Conservation (phyloP, 2,329 filamentous ascomycete genomes). For the Alternaria burnsii region DNA sequence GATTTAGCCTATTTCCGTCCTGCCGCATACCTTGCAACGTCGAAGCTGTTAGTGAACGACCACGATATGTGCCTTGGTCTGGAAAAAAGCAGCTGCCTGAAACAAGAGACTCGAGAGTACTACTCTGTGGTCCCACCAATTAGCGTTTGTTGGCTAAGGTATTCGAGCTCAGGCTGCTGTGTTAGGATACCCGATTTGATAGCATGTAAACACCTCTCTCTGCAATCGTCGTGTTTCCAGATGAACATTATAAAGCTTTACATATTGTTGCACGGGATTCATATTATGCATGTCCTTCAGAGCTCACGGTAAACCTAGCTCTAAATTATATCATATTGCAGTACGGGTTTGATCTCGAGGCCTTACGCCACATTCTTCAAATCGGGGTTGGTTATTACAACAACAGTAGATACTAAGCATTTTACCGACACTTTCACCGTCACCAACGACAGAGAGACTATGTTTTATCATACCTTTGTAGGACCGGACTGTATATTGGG, state of each 20-base stretch:
- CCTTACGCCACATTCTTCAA: neutral
- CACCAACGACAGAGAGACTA: neutral
- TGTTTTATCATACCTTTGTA: neutral
- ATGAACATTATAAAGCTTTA: neutral
- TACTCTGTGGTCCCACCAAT: neutral
- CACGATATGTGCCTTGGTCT: neutral
- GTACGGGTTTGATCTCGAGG: neutral
- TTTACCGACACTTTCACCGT: neutral
- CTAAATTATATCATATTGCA: neutral
- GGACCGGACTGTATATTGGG: neutral
- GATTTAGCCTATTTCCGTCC: neutral
- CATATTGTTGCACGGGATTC: neutral
- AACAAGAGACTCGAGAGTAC: neutral
- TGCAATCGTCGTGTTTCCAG: neutral
- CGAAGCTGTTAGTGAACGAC: neutral
- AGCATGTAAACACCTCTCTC: neutral
- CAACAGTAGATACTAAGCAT: neutral
- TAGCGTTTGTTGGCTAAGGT: neutral
- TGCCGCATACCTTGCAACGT: neutral
- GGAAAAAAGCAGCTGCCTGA: neutral
- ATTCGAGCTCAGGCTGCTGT: neutral
- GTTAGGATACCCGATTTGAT: neutral
- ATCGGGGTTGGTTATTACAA: neutral
- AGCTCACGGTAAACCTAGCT: neutral
- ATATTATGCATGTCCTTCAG: neutral